Evolutionary conservation across 2,329 filamentous ascomycete species (phyloP).

Genomic region (Fusarium protoensiforme): DNA sequence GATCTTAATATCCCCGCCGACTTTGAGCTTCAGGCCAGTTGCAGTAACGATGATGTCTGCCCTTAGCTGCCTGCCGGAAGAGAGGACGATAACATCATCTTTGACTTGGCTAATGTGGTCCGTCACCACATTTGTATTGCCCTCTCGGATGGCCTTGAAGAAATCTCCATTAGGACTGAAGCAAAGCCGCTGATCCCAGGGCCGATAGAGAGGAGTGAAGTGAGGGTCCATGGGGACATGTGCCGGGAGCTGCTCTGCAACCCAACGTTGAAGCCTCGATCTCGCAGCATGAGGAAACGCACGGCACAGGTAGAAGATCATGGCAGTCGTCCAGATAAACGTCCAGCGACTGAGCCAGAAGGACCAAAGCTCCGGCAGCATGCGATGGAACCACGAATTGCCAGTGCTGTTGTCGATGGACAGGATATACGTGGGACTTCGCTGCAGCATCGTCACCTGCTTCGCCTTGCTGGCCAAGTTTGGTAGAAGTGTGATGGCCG

Average conservation of each 20-base stretch:
- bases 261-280: slow-evolving; percentile 53
- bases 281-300: slow-evolving; percentile 39
- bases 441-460: slow-evolving; percentile 76
- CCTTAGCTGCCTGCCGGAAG: slow-evolving; percentile 46
- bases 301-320: neutral
- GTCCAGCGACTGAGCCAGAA: neutral
- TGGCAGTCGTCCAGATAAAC: neutral
- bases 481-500: slow-evolving; percentile 73
- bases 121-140: slow-evolving; percentile 48
- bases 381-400: slow-evolving; percentile 36
- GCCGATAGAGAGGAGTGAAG: slow-evolving; percentile 64
- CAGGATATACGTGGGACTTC: slow-evolving; percentile 71
- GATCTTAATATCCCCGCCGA: slow-evolving; percentile 63
- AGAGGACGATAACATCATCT: neutral
- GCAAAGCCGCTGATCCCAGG: slow-evolving; percentile 77
- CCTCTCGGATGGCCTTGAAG: slow-evolving; percentile 50
- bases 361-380: neutral
- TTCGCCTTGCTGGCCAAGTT: slow-evolving; percentile 65
- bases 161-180: slow-evolving; percentile 60
- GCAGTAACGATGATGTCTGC: slow-evolving; percentile 73
- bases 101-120: neutral
- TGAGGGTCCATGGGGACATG: slow-evolving; percentile 59
- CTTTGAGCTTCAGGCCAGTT: slow-evolving; percentile 67
- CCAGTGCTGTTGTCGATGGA: slow-evolving; percentile 58
- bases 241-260: slow-evolving; percentile 57